Base-by-base conservation (phyloP, 345 rosid genomes). In the Camelina sativa region DNA sequence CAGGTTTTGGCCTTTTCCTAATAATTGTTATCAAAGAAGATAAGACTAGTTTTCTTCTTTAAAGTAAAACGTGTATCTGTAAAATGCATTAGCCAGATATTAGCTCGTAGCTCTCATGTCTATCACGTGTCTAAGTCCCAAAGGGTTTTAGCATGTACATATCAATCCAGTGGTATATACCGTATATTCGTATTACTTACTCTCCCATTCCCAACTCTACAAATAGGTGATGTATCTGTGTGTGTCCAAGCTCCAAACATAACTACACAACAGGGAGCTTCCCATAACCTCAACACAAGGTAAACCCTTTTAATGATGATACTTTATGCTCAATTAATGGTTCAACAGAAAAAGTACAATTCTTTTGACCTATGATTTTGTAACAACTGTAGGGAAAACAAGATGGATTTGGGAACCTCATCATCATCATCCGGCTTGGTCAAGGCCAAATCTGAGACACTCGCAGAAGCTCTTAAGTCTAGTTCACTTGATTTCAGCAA, bases 361-460 rank as follows among this genome's bases (percentile, higher is more conserved):
- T 64, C 66, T 46, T 65, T 46, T 34, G 17, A 55, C 12, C 5
- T 44, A 32, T 46, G 10, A 8, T n/a, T 56, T 20, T 47, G 17
- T 44, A 19, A 67, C 66, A 50, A 50, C 48, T 13, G 48, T 63
- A 44, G 53, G 81, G 77, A 78, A 23, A 25, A 23, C 43, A 40
- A 40, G 13, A 40, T 40, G 43, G 43, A 40, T 10, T 40, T 23
- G n/a, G 70, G 77, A 79, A 76, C 73, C 75, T 67, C 78, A 73
- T 75, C 76, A 71, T 28, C 77, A 28, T 69, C 87, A 8, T 71
- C 89, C 30, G 80, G 86, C 32, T 80, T 93, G 82, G 85, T 78
- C 19, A 83, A 96, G 73, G 87, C 97, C 37, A 93, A 85, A 56
- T 93, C 97, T 10, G 98, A 93, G 53, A 68, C 88, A 12, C 66